Base-by-base conservation (phyloP, 345 rosid genomes). In the Lumnitzera littorea region DNA sequence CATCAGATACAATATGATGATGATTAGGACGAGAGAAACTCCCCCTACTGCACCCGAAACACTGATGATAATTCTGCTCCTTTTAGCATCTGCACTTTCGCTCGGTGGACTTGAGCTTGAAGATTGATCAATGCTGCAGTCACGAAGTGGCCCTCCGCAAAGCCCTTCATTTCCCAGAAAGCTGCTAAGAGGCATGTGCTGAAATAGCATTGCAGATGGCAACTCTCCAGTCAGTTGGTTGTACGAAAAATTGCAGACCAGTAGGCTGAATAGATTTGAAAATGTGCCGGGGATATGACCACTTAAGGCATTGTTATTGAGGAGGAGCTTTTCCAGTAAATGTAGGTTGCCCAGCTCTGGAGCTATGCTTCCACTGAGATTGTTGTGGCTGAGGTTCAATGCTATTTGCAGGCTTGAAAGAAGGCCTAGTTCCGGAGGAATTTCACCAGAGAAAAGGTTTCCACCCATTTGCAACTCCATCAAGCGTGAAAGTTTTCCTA, bases 381-480 rank as follows among this genome's bases (percentile, higher is more conserved):
- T 71, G 48, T 94, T 94, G 68, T 81, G 74, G 69, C 99, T 94
- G 65, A 94, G 83, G 72, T 94, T 94, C 87, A 94, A 63, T 15
- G 95, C 94, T 63, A 94, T 94, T 69, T 90, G 99, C 73, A 94
- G 75, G 77, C 97, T 80, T 4, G 88, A 84, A 61, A 94, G 88
- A 27, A 50, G 62, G 64, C 99, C 97, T 52, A 94, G 67, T 69
- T 86, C 79, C 15, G 75, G 72, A 2, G 96, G 97, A 64, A 94
- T 85, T 50, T 61, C 68, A 24, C 95, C 91, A 2, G 89, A 87
- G 66, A 94, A 84, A 66, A 72, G 62, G 72, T 94, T 94, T 57
- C 90, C 91, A 41, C 97, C 99, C 99, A 94, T 88, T 70, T 90
- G 95, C 59, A 94, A 65, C 80, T 90, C 96, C 0, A 87, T 88